A percentile compares a stretch with the other conserved stretches of the same genome.
Conservation (phyloP, 306 rosid species). For the Luffa aegyptiaca region DNA sequence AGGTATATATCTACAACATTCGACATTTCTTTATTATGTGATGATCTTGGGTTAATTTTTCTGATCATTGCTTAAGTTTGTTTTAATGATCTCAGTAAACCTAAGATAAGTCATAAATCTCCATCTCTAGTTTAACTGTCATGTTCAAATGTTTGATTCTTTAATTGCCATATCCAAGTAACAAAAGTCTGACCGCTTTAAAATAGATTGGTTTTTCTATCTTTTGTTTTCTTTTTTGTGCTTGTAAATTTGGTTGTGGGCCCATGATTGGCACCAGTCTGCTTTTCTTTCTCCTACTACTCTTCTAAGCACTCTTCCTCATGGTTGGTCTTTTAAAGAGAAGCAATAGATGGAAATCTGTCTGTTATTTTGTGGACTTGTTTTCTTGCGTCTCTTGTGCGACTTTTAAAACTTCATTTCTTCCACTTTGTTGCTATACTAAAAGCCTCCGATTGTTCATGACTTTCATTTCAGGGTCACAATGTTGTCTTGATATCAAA, state of each 20-base stretch:
- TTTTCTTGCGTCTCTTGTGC: neutral
- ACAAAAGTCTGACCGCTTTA: neutral
- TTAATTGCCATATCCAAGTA: neutral
- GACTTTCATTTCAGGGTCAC: slow-evolving; percentile 66
- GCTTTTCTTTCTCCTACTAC: neutral
- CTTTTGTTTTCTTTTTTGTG: neutral
- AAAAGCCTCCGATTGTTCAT: neutral
- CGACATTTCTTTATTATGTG: slow-evolving; percentile 13
- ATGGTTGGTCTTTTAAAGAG: neutral
- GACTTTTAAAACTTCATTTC: neutral
- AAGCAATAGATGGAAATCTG: neutral
- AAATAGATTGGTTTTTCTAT: neutral
- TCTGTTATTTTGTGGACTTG: neutral
- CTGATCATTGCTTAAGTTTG: slow-evolving; percentile 8
- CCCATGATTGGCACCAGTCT: neutral
- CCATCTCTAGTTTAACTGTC: neutral
- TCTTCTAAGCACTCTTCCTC: neutral
- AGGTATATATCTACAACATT: slow-evolving; percentile 42
- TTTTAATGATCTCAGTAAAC: neutral
- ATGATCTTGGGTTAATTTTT: neutral
- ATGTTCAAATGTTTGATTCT: neutral
- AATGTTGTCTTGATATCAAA: slow-evolving; percentile 87
- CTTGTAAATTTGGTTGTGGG: neutral
- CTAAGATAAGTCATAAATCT: neutral
- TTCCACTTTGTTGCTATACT: neutral